Conservation (phyloP, 352 stramenopile genomes). For the Nothophytophthora sp. region DNA sequence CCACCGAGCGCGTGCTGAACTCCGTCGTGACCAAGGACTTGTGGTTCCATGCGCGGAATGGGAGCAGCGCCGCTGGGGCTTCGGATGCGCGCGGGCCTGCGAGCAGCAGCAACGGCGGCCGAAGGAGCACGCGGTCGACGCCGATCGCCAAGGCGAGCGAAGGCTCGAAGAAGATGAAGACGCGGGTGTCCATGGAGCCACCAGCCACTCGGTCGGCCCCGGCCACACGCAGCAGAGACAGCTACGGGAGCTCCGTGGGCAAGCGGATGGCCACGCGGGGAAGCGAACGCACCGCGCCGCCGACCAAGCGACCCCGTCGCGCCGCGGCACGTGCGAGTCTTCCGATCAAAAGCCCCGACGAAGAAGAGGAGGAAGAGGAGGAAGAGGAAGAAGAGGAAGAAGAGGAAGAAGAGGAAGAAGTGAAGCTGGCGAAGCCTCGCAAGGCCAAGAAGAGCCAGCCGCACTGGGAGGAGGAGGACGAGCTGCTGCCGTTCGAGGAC, state of each 20-base stretch:
- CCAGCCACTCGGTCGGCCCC: conserved; percentile 3
- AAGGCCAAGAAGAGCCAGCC: conserved; percentile 28
- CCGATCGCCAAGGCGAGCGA: not conserved
- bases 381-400: conserved; percentile 14
- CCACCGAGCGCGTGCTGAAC: conserved; percentile 46
- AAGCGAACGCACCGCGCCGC: conserved; percentile 5
- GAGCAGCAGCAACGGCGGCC: conserved; percentile 1
- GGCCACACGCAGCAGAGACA: conserved; percentile 20
- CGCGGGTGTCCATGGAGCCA: not conserved
- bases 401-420: conserved; percentile 16
- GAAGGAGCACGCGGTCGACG: not conserved
- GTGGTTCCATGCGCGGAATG: conserved; percentile 40
- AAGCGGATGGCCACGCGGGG: conserved; percentile 18
- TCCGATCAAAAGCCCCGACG: conserved; percentile 12
- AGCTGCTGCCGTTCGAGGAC: conserved; percentile 63
- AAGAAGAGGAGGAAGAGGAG: conserved; percentile 11
- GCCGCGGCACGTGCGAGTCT: conserved; percentile 13
- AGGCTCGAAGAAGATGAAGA: conserved; percentile 20
- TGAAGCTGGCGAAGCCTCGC: conserved; percentile 6
- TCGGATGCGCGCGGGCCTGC: too few species aligned
- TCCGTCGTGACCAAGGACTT: conserved; percentile 68
- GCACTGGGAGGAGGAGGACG: conserved; percentile 38
- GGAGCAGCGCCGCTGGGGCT: conserved; percentile 4
- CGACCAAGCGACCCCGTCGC: conserved; percentile 26
- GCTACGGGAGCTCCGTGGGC: not conserved